phyloP scores from a whole-genome alignment of 2,329 filamentous ascomycete genomes.

The Alternaria sp. region DNA sequence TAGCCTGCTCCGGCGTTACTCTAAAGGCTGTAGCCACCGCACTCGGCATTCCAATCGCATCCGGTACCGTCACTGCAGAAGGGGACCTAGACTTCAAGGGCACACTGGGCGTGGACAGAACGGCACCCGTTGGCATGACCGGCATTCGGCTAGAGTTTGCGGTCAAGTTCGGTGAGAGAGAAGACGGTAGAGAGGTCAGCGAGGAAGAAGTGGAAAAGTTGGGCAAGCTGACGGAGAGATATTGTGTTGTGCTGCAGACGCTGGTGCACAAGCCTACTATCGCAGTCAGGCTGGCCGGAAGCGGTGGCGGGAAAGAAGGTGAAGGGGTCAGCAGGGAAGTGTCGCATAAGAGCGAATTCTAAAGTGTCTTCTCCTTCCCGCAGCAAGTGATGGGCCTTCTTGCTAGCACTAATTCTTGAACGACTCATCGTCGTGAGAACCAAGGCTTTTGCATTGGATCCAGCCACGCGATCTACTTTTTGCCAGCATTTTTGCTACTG shows the following conservation, averaged over 20 bases:
- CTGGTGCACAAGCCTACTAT: slow-evolving; percentile 44
- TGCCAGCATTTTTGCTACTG: no score
- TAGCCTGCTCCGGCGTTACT: slow-evolving; percentile 61
- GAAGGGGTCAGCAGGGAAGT: slow-evolving; percentile 6
- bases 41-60: slow-evolving; percentile 54
- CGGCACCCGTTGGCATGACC: slow-evolving; percentile 58
- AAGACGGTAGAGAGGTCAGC: slow-evolving; percentile 47
- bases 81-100: slow-evolving; percentile 61
- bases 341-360: slow-evolving; percentile 9
- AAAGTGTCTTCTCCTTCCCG: neutral
- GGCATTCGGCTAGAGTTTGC: slow-evolving; percentile 57
- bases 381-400: no score
- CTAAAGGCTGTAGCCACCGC: slow-evolving; percentile 61
- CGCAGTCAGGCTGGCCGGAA: slow-evolving; percentile 35
- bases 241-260: slow-evolving; percentile 55
- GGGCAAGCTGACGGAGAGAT: slow-evolving; percentile 59
- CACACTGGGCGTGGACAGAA: slow-evolving; percentile 58
- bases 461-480: no score
- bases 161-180: slow-evolving; percentile 48
- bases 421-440: no score
- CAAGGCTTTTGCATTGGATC: no score
- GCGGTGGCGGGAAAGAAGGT: slow-evolving; percentile 27
- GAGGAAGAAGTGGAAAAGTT: slow-evolving; percentile 56
- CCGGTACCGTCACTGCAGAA: slow-evolving; percentile 55
- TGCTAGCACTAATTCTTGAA: no score